phyloP scores from a whole-genome alignment of 495 filamentous ascomycete species.

The Sabuloglossum arenarium region DNA sequence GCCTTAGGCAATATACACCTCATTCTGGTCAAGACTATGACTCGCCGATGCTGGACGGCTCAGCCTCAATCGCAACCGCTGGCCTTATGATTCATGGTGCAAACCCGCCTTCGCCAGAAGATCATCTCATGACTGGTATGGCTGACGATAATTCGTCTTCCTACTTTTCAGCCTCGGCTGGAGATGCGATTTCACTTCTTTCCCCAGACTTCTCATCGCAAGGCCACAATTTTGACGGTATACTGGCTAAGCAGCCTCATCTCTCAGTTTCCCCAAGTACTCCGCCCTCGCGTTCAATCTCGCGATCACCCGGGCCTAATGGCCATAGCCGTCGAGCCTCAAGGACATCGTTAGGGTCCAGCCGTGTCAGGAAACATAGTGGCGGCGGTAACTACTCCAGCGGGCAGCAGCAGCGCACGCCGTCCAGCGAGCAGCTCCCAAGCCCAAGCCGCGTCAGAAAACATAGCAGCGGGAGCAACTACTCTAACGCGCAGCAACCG shows the following conservation, averaged over 20 bases:
- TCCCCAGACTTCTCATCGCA: background rate
- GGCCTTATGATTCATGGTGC: background rate
- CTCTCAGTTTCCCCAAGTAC: background rate
- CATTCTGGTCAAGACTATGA: background rate
- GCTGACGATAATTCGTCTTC: background rate
- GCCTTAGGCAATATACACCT: background rate
- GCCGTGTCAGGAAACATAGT: background rate
- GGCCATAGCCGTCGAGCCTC: background rate
- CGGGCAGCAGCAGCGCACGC: background rate
- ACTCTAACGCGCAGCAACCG: background rate
- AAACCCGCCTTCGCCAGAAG: background rate
- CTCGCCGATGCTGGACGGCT: background rate
- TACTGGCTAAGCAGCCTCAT: background rate
- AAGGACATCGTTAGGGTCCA: background rate
- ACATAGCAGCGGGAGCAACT: background rate
- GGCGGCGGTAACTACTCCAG: background rate
- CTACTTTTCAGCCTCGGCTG: background rate
- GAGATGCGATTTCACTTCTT: background rate
- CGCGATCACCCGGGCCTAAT: background rate
- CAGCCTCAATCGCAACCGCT: background rate
- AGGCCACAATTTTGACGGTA: background rate
- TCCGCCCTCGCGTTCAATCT: background rate
- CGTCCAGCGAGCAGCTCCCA: background rate
- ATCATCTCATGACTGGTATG: conserved; percentile 1
- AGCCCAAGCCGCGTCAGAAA: background rate